Percentiles rank a stretch among this genome's conserved stretches.
Conservation (phyloP, 805 yeast species). For the Myxozyma nipponensis region DNA sequence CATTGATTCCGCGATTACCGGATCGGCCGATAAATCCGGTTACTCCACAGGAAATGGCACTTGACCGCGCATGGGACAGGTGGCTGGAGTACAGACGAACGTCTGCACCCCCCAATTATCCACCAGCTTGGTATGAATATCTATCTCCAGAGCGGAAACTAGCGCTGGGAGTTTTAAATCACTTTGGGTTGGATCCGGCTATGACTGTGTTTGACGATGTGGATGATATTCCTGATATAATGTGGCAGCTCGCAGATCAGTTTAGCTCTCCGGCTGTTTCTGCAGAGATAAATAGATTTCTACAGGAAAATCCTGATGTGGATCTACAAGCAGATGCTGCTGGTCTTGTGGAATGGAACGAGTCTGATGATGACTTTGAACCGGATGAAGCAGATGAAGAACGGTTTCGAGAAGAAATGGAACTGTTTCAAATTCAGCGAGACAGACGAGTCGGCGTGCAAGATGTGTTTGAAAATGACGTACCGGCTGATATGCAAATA, state of each 20-base stretch:
- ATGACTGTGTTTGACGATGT: neutral
- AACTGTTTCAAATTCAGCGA: neutral
- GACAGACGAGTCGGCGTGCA: constrained; percentile 18
- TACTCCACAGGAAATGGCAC: neutral
- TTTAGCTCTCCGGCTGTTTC: neutral
- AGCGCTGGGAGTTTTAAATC: neutral
- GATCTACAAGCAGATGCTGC: neutral
- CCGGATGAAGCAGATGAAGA: neutral
- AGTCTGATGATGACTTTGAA: neutral
- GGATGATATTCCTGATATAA: neutral
- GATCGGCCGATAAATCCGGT: neutral
- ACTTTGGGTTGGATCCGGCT: neutral
- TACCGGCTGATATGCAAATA: constrained; percentile 9
- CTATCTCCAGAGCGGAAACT: neutral
- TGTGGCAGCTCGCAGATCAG: neutral
- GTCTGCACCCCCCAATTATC: neutral
- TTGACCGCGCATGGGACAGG: neutral
- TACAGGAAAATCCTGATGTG: neutral
- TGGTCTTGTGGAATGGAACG: neutral
- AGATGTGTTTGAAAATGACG: constrained; percentile 5
- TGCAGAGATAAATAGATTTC: neutral
- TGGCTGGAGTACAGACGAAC: neutral
- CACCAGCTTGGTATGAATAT: neutral
- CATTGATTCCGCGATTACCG: neutral
- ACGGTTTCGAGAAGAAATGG: neutral